Base-by-base conservation (phyloP, 2,329 filamentous ascomycete genomes). In the Keithomyces neogunnii region DNA sequence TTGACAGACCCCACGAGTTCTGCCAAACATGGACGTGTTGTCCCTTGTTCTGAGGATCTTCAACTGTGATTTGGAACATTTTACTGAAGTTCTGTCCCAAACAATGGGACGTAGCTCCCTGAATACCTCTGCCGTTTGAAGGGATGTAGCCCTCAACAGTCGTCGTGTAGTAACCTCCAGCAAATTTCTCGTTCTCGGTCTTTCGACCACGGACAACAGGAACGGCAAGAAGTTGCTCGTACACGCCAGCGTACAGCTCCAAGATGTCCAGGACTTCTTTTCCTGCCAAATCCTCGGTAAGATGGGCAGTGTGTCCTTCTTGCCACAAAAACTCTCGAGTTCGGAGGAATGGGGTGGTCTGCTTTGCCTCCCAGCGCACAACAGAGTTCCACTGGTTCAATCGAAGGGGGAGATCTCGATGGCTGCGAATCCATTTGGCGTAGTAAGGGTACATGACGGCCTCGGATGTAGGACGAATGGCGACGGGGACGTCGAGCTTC, bases 1-100 rank as follows among this genome's bases (percentile, higher is more conserved):
- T 99, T 1, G 92, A 97, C 55, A 99, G 81, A 71, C 93, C 93
- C 93, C 93, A 99, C 11, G 90, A 96, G 76, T 99, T 99, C 70
- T 99, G 93, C 91, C 92, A 97, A 52, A 97, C 91, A 65, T 92
- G 75, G 51, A 96, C 74, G 63, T 89, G 85, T 60, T 85, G 79
- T 58, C 88, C 87, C 72, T 88, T 86, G 68, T 93, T 80, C 54
- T 77, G 76, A 29, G 93, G 93, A 65, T 99, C 91, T 69, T 99
- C 92, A 32, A 99, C 89, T 0, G 87, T 95, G 68, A 99, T 97
- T 69, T 93, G 87, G 68, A 97, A 99, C 91, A 99, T 99, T 73
- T 95, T 96, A 69, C 86, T 91, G 73, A 99, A 99, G 74, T 99
- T 96, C 73, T 99, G 93, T 49, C 93, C 93, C 7, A 99, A 78